These are phyloP conservation scores for Moesziomyces sp. DNA, from an alignment of 1,284 basidiomycete genomes.

Conservation along the genomic window DNA sequence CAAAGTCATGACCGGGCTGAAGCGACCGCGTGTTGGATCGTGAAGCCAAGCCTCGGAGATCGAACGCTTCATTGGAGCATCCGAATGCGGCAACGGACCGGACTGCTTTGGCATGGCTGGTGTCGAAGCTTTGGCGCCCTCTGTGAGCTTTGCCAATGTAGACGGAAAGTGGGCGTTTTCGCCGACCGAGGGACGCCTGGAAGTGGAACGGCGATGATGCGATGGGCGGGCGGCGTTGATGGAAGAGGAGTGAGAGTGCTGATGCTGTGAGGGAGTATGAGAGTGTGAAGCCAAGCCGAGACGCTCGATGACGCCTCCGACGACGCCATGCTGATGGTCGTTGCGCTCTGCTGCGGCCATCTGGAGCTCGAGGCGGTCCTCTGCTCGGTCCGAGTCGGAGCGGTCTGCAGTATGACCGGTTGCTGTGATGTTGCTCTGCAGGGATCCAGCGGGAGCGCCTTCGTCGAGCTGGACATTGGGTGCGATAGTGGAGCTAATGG, in stretches of 20 bases:
- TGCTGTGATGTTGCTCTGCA: constrained; percentile 38
- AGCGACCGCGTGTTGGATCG: constrained; percentile 26
- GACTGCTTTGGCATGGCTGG: neutral
- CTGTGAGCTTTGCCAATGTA: neutral
- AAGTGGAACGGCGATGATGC: constrained; percentile 18
- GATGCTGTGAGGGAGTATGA: constrained; percentile 14
- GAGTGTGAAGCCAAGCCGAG: constrained; percentile 29
- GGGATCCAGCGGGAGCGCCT: constrained; percentile 14
- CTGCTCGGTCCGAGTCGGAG: constrained; percentile 22
- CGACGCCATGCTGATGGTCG: constrained; percentile 46
- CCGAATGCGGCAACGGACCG: neutral
- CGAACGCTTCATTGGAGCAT: constrained; percentile 5
- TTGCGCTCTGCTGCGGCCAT: constrained; percentile 47
- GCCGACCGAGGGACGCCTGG: neutral
- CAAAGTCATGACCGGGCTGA: constrained; percentile 24
- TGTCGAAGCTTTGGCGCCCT: neutral
- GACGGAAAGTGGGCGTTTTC: neutral
- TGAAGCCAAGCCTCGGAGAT: constrained; percentile 28
- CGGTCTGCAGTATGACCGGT: constrained; percentile 33
- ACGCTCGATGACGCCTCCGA: constrained; percentile 42
- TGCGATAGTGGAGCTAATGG: constrained; percentile 26
- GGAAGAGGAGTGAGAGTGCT: constrained; percentile 2
- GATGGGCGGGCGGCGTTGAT: constrained; percentile 4
- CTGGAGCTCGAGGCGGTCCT: constrained; percentile 38
- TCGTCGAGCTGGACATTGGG: constrained; percentile 46